Evolutionary conservation across 805 yeast genomes (phyloP).

Genomic region (Yarrowia sp.): DNA sequence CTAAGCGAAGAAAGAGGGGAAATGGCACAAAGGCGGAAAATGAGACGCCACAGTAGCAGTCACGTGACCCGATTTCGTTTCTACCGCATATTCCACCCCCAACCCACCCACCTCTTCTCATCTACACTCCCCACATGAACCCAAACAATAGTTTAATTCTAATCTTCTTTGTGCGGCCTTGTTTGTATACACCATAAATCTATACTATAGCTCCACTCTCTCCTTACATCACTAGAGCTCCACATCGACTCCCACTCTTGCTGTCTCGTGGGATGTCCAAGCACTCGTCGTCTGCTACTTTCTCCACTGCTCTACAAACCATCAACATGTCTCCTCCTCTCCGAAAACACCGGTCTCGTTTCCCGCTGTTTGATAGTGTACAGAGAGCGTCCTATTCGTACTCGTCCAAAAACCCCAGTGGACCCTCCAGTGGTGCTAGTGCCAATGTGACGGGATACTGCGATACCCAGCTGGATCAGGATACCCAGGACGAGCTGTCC

Average conservation of each 20-base stretch:
- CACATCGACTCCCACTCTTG: not conserved
- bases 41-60: no score
- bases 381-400: slow-evolving; percentile 20
- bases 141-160: not conserved
- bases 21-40: no score
- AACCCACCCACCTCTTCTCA: no score
- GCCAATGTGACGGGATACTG: not conserved
- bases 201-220: not conserved
- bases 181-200: not conserved
- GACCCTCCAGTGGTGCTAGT: no score
- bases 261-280: slow-evolving; percentile 26
- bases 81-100: no score
- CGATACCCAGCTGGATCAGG: not conserved
- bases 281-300: slow-evolving; percentile 15
- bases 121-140: not conserved
- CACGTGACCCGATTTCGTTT: no score
- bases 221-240: not conserved
- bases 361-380: slow-evolving; percentile 28
- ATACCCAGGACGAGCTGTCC: slow-evolving; percentile 23
- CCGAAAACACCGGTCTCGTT: slow-evolving; percentile 11
- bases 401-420: not conserved
- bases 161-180: not conserved
- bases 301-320: slow-evolving; percentile 20
- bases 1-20: not conserved
- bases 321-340: slow-evolving; percentile 26